These are phyloP conservation scores for Sclerotiophoma versabilis DNA, from an alignment of 2,329 filamentous ascomycete genomes.

Conservation along the genomic window DNA sequence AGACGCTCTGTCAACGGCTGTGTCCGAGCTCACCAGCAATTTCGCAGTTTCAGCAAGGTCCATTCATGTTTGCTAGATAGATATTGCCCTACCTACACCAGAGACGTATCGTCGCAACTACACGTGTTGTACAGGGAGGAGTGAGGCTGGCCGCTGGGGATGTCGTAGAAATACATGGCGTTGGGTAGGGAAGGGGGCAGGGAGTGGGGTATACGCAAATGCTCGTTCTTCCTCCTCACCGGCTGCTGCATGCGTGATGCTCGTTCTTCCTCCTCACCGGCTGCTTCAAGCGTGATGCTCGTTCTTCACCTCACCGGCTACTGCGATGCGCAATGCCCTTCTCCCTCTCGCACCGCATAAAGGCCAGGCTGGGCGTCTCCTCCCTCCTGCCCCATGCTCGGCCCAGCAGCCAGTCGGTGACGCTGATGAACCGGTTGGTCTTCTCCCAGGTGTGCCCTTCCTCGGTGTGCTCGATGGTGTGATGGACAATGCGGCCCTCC, in stretches of 20 bases:
- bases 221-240: not conserved
- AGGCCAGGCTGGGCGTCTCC: conserved; percentile 54
- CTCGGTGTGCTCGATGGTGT: conserved; percentile 94
- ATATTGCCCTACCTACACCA: too few relatives aligned
- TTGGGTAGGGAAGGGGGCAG: not conserved
- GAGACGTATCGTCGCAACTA: not conserved
- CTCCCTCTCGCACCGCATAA: conserved; percentile 31
- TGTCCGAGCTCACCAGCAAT: too few relatives aligned
- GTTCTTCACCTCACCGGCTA: not conserved
- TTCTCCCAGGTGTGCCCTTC: conserved; percentile 83
- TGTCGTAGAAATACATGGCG: not conserved
- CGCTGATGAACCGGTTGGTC: conserved; percentile 82
- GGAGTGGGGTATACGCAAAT: conserved; percentile 1
- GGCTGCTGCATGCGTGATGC: not conserved
- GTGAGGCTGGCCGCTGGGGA: not conserved
- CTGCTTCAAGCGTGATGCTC: not conserved
- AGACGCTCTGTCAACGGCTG: too few relatives aligned
- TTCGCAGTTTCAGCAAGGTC: too few relatives aligned
- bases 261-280: not conserved
- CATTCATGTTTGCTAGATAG: too few relatives aligned
- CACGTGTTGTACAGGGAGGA: conserved; percentile 4
- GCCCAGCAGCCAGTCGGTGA: conserved; percentile 94
- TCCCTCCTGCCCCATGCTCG: conserved; percentile 67
- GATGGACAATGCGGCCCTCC: conserved; percentile 80
- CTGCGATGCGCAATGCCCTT: conserved; percentile 9